phyloP scores from a whole-genome alignment of 1,284 basidiomycete species.

The Schizophyllum amplum region DNA sequence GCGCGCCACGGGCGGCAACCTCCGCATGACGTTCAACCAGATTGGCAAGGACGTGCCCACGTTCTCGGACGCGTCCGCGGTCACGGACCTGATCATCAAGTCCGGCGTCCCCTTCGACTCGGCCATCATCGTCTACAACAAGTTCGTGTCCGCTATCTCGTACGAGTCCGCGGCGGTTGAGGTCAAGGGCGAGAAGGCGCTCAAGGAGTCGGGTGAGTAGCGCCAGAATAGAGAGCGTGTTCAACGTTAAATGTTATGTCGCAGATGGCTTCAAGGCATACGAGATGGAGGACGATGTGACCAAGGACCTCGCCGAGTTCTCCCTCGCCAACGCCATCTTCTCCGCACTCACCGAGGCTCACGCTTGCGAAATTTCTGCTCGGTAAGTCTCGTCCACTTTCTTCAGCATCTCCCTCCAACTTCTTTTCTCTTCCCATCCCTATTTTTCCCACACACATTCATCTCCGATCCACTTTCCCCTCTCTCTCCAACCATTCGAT shows the following conservation, averaged over 20 bases:
- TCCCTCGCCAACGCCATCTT: constrained; percentile 95
- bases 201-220: constrained; percentile 69
- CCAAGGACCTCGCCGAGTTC: constrained; percentile 94
- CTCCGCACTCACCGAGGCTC: constrained; percentile 90
- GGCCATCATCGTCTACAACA: constrained; percentile 89
- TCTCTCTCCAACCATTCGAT: too few relatives aligned
- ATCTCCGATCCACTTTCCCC: too few relatives aligned
- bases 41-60: constrained; percentile 97
- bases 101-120: constrained; percentile 85
- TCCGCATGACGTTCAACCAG: constrained; percentile 91
- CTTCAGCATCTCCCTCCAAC: too few relatives aligned
- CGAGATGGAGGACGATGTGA: constrained; percentile 94
- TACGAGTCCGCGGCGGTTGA: constrained; percentile 79
- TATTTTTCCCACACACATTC: too few relatives aligned
- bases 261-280: constrained; percentile 83
- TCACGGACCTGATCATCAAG: constrained; percentile 91
- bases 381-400: constrained; percentile 39
- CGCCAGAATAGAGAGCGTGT: background rate
- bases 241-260: constrained; percentile 1
- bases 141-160: constrained; percentile 89
- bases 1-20: constrained; percentile 58
- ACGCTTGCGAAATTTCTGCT: constrained; percentile 91
- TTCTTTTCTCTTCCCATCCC: too few relatives aligned
- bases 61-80: constrained; percentile 90
- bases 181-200: constrained; percentile 74